Evolutionary conservation across 495 filamentous ascomycete species (phyloP).

Genomic region (Aspergillus campestris): DNA sequence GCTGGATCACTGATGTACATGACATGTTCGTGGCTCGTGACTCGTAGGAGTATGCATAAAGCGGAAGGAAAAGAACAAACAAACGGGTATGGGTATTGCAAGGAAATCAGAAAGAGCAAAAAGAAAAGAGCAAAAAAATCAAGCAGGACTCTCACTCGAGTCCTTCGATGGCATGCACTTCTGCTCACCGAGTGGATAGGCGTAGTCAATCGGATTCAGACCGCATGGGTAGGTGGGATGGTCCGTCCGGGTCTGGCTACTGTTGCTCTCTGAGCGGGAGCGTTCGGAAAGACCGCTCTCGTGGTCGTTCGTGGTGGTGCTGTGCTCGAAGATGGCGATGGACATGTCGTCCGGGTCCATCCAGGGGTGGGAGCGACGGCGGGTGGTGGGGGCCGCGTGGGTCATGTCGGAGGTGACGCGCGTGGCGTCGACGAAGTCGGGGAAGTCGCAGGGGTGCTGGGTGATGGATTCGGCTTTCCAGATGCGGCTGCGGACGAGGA

Average conservation of each 20-base stretch:
- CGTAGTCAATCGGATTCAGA: constrained; percentile 20
- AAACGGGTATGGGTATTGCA: not conserved
- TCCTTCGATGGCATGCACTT: not conserved
- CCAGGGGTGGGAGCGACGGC: constrained; percentile 18
- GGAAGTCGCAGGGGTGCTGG: constrained; percentile 14
- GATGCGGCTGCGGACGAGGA: constrained; percentile 30
- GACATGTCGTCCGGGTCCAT: constrained; percentile 36
- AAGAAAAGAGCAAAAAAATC: too few relatives aligned
- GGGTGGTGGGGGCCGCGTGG: constrained; percentile 21
- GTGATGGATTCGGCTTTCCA: constrained; percentile 34
- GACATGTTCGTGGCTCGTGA: not conserved
- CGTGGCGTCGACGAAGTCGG: constrained; percentile 39
- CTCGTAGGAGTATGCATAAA: not conserved
- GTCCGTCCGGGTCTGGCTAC: constrained; percentile 25
- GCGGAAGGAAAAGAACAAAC: not conserved
- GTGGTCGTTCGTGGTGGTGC: constrained; percentile 4
- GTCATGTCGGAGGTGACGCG: constrained; percentile 37
- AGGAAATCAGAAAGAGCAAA: too few relatives aligned
- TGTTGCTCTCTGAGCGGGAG: constrained; percentile 26
- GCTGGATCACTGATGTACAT: not conserved
- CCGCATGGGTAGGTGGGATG: constrained; percentile 8
- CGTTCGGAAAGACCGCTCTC: constrained; percentile 20
- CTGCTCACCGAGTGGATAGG: constrained; percentile 9
- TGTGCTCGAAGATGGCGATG: constrained; percentile 40
- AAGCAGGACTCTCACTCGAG: too few relatives aligned